Evolutionary conservation across 106 monocot species (phyloP).

Genomic region (Iris macrosiphon): DNA sequence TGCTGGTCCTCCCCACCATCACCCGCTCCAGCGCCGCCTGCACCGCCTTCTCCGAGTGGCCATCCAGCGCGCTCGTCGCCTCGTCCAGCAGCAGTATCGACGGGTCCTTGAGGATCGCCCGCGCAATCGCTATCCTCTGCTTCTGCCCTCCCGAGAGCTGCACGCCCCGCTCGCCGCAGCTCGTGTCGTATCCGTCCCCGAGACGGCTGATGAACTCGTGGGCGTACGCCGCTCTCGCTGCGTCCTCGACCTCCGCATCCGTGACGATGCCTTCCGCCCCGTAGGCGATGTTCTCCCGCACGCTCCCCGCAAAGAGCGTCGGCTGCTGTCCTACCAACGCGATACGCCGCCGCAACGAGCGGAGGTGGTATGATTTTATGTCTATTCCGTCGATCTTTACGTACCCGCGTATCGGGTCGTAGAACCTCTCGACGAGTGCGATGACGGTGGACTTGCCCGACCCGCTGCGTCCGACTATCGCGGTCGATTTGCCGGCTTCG

Average conservation of each 20-base stretch:
- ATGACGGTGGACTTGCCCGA: not conserved
- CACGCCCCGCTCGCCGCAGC: slow-evolving; percentile 42
- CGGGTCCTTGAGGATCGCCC: slow-evolving; percentile 42
- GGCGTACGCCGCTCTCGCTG: not conserved
- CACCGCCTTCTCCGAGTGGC: slow-evolving; percentile 49
- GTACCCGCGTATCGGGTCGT: not conserved
- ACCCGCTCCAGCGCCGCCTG: slow-evolving; percentile 50
- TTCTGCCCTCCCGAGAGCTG: too few relatives aligned
- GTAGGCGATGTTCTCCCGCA: not conserved
- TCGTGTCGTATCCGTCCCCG: slow-evolving; percentile 37
- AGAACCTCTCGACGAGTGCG: not conserved
- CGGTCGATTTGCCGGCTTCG: not conserved
- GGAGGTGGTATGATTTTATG: not conserved
- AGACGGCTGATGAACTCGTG: slow-evolving; percentile 19
- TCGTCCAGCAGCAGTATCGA: slow-evolving; percentile 40
- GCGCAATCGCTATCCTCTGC: too few relatives aligned
- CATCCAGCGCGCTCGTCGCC: slow-evolving; percentile 54
- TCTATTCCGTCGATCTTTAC: not conserved
- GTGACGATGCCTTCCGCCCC: not conserved
- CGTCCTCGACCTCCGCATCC: not conserved
- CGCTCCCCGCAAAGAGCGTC: not conserved
- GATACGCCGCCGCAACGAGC: not conserved
- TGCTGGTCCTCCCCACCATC: slow-evolving; percentile 48
- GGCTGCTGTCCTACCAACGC: not conserved
- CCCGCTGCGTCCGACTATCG: not conserved